phyloP scores from a whole-genome alignment of 2,329 filamentous ascomycete genomes.

The Trichoderma citrinoviride region DNA sequence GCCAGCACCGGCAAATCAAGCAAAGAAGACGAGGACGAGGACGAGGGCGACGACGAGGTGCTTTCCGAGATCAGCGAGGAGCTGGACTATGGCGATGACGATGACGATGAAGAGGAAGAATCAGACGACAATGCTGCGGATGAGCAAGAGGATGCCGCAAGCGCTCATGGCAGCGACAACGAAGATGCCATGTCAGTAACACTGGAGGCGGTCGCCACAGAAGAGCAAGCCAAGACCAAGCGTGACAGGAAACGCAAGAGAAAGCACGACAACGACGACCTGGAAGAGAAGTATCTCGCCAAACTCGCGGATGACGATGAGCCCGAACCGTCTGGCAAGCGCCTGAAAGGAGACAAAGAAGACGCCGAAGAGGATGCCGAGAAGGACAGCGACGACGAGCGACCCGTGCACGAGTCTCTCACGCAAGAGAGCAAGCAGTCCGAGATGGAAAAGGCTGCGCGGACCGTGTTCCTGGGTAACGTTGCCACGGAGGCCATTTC shows the following conservation, averaged over 20 bases:
- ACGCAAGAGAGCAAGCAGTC: slow-evolving; percentile 50
- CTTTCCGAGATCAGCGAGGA: slow-evolving; percentile 37
- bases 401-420: slow-evolving; percentile 58
- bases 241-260: slow-evolving; percentile 63
- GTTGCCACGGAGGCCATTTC: slow-evolving; percentile 80
- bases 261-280: slow-evolving; percentile 64
- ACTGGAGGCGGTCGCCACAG: slow-evolving; percentile 37
- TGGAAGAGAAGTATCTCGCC: slow-evolving; percentile 68
- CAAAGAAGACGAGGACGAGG: slow-evolving; percentile 32
- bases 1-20: slow-evolving; percentile 27
- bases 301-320: slow-evolving; percentile 61
- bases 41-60: slow-evolving; percentile 35
- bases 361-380: slow-evolving; percentile 39
- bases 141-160: background rate
- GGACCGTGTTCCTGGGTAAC: slow-evolving; percentile 92
- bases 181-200: slow-evolving; percentile 23
- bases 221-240: slow-evolving; percentile 44
- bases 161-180: slow-evolving; percentile 29
- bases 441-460: slow-evolving; percentile 79
- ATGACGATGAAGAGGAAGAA: slow-evolving; percentile 30
- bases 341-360: slow-evolving; percentile 39
- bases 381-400: slow-evolving; percentile 44
- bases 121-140: slow-evolving; percentile 24
- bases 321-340: slow-evolving; percentile 55
- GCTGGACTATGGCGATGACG: slow-evolving; percentile 36